Evolutionary conservation across 192 early-diverging fungal species (phyloP).

Genomic region (Spinellus fusiger): DNA sequence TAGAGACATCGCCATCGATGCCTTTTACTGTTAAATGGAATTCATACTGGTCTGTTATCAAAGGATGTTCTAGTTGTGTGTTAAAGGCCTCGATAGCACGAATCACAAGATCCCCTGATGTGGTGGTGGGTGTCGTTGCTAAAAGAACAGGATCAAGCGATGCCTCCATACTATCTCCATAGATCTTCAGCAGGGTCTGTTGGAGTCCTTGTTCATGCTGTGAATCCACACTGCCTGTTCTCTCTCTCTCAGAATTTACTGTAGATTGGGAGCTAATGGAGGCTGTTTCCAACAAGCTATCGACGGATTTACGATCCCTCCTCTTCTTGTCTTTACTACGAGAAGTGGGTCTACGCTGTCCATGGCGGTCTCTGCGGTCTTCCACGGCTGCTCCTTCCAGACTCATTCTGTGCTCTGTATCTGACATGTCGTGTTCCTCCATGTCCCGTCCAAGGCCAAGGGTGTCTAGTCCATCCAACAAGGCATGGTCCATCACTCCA

Average conservation of each 20-base stretch:
- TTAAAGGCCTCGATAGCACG: constrained; percentile 40
- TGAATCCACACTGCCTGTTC: constrained; percentile 10
- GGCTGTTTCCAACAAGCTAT: constrained; percentile 9
- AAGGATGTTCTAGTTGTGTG: constrained; percentile 15
- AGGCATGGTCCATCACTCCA: no score
- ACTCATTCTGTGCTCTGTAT: no score
- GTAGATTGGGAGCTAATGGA: constrained; percentile 30
- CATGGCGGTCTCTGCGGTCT: constrained; percentile 15
- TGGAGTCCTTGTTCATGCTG: neutral
- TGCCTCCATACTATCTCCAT: constrained; percentile 37
- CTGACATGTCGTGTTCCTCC: no score
- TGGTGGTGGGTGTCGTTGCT: constrained; percentile 31
- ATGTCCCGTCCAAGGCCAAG: no score
- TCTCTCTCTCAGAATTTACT: constrained; percentile 14
- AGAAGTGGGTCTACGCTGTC: constrained; percentile 27
- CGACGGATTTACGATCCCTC: neutral
- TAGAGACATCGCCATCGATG: constrained; percentile 43
- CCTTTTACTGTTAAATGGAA: constrained; percentile 45
- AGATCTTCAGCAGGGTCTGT: constrained; percentile 30
- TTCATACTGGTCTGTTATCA: constrained; percentile 10
- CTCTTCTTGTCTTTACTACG: constrained; percentile 17
- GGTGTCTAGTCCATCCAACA: no score
- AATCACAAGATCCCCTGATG: constrained; percentile 33
- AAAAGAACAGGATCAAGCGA: constrained; percentile 8
- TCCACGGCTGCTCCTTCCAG: no score